A percentile compares a stretch with the other conserved stretches of the same genome.
Conservation (phyloP, 768 basidiomycete species). For the Auriscalpium vulgare region DNA sequence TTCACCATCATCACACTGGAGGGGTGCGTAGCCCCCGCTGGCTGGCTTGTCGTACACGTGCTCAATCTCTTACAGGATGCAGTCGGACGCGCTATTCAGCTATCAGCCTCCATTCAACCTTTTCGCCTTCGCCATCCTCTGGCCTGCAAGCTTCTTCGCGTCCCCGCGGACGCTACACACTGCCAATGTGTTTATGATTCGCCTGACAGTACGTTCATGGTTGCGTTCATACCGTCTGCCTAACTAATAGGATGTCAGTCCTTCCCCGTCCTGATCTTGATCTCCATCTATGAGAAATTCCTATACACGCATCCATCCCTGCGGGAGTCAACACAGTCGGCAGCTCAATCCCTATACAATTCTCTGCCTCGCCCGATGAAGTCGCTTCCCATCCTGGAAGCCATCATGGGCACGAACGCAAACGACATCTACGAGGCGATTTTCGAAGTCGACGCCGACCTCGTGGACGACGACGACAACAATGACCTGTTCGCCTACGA, state of each 20-base stretch:
- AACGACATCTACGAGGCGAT: conserved; percentile 70
- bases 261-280: conserved; percentile 69
- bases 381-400: conserved; percentile 66
- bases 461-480: conserved; percentile 26
- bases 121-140: conserved; percentile 70
- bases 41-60: neutral
- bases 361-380: conserved; percentile 66
- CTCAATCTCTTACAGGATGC: conserved; percentile 46
- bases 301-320: conserved; percentile 42
- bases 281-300: conserved; percentile 75
- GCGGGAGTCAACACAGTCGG: conserved; percentile 43
- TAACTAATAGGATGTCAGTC: conserved; percentile 31
- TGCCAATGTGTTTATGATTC: conserved; percentile 80
- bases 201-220: conserved; percentile 48
- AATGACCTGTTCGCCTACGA: conserved; percentile 38
- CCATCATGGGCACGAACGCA: conserved; percentile 61
- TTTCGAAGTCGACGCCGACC: conserved; percentile 56
- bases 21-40: conserved; percentile 40
- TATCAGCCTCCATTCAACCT: conserved; percentile 90
- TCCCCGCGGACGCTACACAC: conserved; percentile 76
- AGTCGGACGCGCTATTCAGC: conserved; percentile 83
- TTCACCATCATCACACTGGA: conserved; percentile 81
- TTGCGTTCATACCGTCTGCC: neutral
- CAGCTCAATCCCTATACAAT: conserved; percentile 51
- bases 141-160: conserved; percentile 69